Percentiles rank a stretch among this genome's conserved stretches.
Evolutionary conservation across 352 stramenopile species (phyloP).

Genomic region (Phytophthora melonis): DNA sequence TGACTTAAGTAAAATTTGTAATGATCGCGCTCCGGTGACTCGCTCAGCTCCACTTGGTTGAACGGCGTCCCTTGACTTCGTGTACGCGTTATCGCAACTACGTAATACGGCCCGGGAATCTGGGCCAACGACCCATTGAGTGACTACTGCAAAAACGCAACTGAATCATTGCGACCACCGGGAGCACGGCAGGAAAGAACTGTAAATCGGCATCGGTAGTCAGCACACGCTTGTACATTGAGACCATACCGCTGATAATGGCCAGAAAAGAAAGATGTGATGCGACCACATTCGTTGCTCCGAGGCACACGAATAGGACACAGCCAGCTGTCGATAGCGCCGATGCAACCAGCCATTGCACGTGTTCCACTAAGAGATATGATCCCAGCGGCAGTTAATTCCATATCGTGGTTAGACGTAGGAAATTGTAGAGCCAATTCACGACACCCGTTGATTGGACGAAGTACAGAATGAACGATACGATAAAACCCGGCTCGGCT

Average conservation of each 20-base stretch:
- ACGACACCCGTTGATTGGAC: too few relatives aligned
- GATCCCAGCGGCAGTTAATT: too few relatives aligned
- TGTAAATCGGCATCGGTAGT: neutral
- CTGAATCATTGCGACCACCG: neutral
- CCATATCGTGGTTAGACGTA: too few relatives aligned
- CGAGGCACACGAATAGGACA: neutral
- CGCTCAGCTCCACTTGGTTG: neutral
- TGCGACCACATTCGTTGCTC: neutral
- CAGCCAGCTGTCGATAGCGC: neutral
- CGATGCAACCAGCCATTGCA: too few relatives aligned
- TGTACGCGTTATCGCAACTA: neutral
- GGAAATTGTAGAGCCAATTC: too few relatives aligned
- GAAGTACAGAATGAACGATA: too few relatives aligned
- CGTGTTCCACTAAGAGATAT: too few relatives aligned
- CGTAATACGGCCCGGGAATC: neutral
- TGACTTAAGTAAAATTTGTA: neutral
- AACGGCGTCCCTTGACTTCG: neutral
- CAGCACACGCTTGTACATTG: neutral
- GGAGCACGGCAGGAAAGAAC: neutral
- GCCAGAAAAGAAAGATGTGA: neutral
- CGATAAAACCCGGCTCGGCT: too few relatives aligned
- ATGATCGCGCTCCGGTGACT: neutral
- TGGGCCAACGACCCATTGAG: neutral
- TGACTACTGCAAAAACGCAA: neutral
- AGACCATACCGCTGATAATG: neutral